Conservation (phyloP, 495 filamentous ascomycete species). For the Daldinia grandis region DNA sequence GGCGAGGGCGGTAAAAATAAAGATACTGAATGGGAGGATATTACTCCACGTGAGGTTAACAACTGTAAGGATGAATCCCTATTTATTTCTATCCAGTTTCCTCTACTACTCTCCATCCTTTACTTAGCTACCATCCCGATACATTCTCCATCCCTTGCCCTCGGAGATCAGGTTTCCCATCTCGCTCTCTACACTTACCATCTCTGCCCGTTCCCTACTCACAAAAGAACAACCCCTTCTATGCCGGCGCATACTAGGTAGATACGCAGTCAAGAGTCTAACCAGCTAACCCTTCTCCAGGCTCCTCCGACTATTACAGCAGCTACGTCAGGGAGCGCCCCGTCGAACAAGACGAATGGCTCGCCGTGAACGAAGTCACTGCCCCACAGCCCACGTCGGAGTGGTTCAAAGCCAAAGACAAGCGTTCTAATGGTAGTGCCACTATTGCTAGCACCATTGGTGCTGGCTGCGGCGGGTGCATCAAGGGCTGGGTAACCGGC, state of each 20-base stretch:
- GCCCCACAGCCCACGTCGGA: neutral
- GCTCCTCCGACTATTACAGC: neutral
- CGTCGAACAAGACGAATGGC: conserved; percentile 16
- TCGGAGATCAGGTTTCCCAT: too few species aligned
- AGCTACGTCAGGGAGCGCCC: conserved; percentile 2
- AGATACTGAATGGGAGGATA: neutral
- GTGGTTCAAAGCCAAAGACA: neutral
- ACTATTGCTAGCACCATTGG: too few species aligned
- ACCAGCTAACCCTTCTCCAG: neutral
- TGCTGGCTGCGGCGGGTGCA: neutral
- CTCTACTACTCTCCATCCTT: neutral
- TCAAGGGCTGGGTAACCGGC: neutral
- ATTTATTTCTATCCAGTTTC: neutral
- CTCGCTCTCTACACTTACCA: too few species aligned
- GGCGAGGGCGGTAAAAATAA: neutral
- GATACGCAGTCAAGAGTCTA: neutral
- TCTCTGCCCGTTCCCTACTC: neutral
- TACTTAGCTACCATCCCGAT: neutral
- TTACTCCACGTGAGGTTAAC: neutral
- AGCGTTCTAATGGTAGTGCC: neutral
- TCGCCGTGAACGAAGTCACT: neutral
- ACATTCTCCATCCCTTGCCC: neutral
- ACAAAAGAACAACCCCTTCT: neutral
- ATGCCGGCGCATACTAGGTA: neutral
- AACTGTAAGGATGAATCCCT: neutral